Evolutionary conservation across 225 moss, liverwort and hornwort genomes (phyloP).

Genomic region (Bryum argenteum): DNA sequence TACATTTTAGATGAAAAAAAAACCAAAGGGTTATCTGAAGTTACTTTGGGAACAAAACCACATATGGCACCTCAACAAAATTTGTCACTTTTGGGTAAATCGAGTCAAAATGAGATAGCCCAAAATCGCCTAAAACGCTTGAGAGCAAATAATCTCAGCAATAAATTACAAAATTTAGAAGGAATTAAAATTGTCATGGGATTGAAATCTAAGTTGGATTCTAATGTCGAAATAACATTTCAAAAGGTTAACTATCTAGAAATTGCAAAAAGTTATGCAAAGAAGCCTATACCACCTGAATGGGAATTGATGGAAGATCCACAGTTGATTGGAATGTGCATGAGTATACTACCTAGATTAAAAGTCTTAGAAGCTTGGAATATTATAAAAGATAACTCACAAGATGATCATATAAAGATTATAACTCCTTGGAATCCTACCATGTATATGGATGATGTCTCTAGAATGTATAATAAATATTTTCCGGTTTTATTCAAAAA

Average conservation of each 20-base stretch:
- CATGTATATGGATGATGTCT: background rate
- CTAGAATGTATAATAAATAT: slow-evolving; percentile 28
- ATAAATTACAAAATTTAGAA: background rate
- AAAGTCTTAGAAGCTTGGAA: slow-evolving; percentile 41
- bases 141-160: background rate
- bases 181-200: accelerated
- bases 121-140: background rate
- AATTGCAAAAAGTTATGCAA: background rate
- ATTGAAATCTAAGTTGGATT: background rate
- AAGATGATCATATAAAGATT: accelerated
- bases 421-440: slow-evolving; percentile 27
- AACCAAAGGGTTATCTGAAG: background rate
- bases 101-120: no score
- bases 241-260: background rate
- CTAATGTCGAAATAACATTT: background rate
- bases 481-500: slow-evolving; percentile 38
- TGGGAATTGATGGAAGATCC: slow-evolving; percentile 26
- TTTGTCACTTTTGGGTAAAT: accelerated
- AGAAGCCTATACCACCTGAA: slow-evolving; percentile 23
- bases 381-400: background rate
- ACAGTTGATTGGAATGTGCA: slow-evolving; percentile 31
- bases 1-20: slow-evolving; percentile 32
- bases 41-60: background rate
- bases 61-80: background rate
- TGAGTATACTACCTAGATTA: slow-evolving; percentile 17